Conservation (phyloP, 352 stramenopile genomes). For the Phytophthora hybrid region DNA sequence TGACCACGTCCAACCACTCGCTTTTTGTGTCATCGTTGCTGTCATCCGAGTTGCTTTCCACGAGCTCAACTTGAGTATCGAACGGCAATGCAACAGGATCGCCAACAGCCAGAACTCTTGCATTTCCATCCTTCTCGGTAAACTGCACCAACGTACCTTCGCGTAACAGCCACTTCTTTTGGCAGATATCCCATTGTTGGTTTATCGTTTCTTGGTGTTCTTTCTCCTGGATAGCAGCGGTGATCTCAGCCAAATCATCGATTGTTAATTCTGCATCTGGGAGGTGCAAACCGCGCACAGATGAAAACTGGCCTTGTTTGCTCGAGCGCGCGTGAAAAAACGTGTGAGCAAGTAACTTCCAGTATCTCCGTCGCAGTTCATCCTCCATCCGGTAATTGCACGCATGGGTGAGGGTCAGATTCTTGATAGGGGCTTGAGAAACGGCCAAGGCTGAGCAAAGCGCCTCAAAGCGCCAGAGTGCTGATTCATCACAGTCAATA, state of each 20-base stretch:
- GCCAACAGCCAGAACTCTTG: conserved; percentile 1
- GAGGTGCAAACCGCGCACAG: conserved; percentile 10
- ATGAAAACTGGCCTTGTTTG: background rate
- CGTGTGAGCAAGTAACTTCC: conserved; percentile 9
- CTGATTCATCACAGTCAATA: conserved; percentile 11
- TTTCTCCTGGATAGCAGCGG: conserved; percentile 12
- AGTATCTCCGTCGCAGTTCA: background rate
- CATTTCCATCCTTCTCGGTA: background rate
- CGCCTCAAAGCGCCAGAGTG: conserved; percentile 22
- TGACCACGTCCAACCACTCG: conserved; percentile 4
- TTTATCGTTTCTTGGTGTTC: conserved; percentile 2
- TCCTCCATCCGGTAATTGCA: conserved; percentile 8
- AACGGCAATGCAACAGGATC: background rate
- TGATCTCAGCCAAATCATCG: conserved; percentile 13
- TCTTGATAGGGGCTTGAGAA: conserved; percentile 4
- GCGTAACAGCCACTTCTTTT: conserved; percentile 11
- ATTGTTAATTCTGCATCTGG: background rate
- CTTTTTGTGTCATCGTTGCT: background rate
- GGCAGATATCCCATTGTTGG: conserved; percentile 13
- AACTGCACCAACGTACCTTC: conserved; percentile 8
- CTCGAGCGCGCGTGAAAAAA: conserved; percentile 20
- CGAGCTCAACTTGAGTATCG: conserved; percentile 3
- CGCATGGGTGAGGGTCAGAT: conserved; percentile 4
- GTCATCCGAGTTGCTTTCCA: conserved; percentile 2
- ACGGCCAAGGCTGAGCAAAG: conserved; percentile 18